Base-by-base conservation (phyloP, 1,284 basidiomycete species). In the Cronartium quercuum region DNA sequence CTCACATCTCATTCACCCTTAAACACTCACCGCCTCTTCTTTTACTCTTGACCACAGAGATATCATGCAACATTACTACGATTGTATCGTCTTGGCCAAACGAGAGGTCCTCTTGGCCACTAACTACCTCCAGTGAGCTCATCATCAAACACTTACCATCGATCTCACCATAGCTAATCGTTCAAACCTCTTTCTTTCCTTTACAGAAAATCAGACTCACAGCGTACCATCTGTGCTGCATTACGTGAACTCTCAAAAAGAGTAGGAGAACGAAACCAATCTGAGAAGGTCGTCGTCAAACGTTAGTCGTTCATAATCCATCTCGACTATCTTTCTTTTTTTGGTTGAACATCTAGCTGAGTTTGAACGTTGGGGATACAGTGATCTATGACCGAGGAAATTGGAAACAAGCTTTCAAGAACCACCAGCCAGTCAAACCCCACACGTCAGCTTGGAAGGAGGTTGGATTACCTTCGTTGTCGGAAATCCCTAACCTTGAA, bases 331-430 rank as follows among this genome's bases (percentile, higher is more conserved):
- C 35, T 12, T 12, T 44, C 2, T n/a, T n/a, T 44, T n/a, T 44
- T 44, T 12, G n/a, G 42, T n/a, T 44, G n/a, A 44, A 12, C 10
- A 12, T 44, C 12, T 44, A n/a, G 42, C n/a, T 44, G 42, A 44
- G 10, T 2, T 44, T 12, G 42, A 12, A 44, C 42, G 60, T 29
- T 6, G 37, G 66, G n/a, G 83, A 84, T 78, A 84, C 85, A 79
- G 80, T 90, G 79, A 86, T 89, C 79, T 90, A 89, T 81, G 88
- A 90, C 78, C 85, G 88, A 77, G 89, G 88, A 0, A 86, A 85
- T 62, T 82, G 85, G 77, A 85, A 86, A 79, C 87, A 88, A 81
- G 76, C 81, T 10, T 77, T 73, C 34, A 78, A 76, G 61, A 73
- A 37, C 51, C 68, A 57, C 58, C 67, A 60, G 64, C 10, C 15